These are phyloP conservation scores for Exophiala mesophila DNA, from an alignment of 2,329 filamentous ascomycete species.

Conservation along the genomic window DNA sequence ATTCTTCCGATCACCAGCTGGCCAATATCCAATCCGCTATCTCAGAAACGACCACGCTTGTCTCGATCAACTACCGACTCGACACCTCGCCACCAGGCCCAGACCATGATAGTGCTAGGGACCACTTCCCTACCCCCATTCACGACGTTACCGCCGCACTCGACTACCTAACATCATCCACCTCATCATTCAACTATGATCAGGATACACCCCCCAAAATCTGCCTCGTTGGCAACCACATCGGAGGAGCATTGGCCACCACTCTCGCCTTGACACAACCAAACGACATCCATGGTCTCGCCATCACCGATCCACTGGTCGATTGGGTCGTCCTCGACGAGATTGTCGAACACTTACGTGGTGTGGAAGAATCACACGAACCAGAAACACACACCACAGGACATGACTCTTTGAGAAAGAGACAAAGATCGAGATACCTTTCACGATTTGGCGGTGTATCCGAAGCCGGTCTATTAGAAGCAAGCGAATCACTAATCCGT, in stretches of 20 bases:
- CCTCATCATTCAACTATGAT: constrained; percentile 11
- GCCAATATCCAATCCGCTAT: constrained; percentile 28
- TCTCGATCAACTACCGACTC: constrained; percentile 40
- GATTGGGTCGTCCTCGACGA: constrained; percentile 37
- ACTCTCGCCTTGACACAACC: constrained; percentile 41
- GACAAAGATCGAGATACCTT: constrained; percentile 16
- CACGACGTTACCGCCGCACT: constrained; percentile 28
- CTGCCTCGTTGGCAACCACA: constrained; percentile 33
- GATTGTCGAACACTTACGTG: constrained; percentile 8
- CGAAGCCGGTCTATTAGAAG: constrained; percentile 7
- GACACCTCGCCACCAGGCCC: constrained; percentile 16
- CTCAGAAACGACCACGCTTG: constrained; percentile 33
- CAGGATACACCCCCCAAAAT: constrained; percentile 16
- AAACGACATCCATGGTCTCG: constrained; percentile 33
- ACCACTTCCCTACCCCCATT: constrained; percentile 26
- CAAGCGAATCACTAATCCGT: constrained; percentile 26
- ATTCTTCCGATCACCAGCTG: not conserved
- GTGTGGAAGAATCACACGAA: not conserved
- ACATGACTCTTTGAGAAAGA: constrained; percentile 18
- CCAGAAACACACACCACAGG: not conserved
- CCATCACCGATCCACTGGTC: constrained; percentile 29
- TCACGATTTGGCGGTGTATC: constrained; percentile 15
- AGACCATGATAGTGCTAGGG: not conserved
- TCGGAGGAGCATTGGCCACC: constrained; percentile 39
- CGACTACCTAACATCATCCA: constrained; percentile 19